Base-by-base conservation (phyloP, 2,329 filamentous ascomycete genomes). In the Fusarium anthophilum region DNA sequence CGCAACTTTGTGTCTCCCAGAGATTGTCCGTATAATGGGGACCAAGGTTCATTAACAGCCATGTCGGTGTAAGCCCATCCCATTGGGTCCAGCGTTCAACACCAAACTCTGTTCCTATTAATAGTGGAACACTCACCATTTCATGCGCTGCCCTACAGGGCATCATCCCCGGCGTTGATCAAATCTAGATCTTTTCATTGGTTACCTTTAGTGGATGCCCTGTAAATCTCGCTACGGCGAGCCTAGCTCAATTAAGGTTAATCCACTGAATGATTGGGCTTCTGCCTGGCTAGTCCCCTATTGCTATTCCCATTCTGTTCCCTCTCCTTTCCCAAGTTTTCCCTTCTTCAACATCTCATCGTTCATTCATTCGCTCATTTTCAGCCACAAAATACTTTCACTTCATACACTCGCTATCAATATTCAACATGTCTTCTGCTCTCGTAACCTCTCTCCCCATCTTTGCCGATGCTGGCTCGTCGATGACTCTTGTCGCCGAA, bases 361-460 rank as follows among this genome's bases (percentile, higher is more conserved):
- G 20, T 32, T 53, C 35, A 28, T 37, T 50, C 50, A 14, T 44
- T 26, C 64, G 22, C 22, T 66, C 26, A n/a, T 44, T 54, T 43
- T 44, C 24, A 56, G 39, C 38, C 59, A 30, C 18, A 22, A 37
- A 56, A 24, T n/a, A 55, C 24, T 7, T 28, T 44, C 15, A 41
- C 26, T 30, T 18, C 35, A 35, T 59, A 39, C 60, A 17, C 41
- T 63, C 60, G 17, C 22, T 63, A n/a, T 48, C 17, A 38, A 8
- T 18, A 13, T 20, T 11, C 37, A 69, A 22, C 3, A 69, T 69
- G 66, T 30, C 66, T 50, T 69, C 66, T 10, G 20, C 56, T 30
- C 63, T 69, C 30, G 51, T 66, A 13, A 69, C 66, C 13, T 50
- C 64, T 11, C 48, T 69, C 6, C 48, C 47, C 7, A 12, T 63